Base-by-base conservation (phyloP, 1,284 basidiomycete genomes). In the Cryptococcus jaspeensis region DNA sequence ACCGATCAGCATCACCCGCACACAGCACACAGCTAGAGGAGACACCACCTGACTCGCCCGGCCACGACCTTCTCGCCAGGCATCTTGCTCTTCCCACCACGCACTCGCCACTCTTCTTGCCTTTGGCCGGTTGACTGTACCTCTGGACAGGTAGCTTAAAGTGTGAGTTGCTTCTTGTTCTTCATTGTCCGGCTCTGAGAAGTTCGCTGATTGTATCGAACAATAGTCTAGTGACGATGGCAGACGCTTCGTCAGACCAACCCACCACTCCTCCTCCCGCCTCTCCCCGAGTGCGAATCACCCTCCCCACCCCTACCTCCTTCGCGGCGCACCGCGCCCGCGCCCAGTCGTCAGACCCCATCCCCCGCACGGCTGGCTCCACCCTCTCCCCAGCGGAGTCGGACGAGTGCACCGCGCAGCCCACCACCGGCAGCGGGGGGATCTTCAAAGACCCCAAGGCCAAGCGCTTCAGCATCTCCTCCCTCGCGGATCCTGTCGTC, bases 301-400 rank as follows among this genome's bases (percentile, higher is more conserved):
- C 62, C 16, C 53, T 67, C 9, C 67, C 67, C 28, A 67, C 67
- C 8, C 67, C 67, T 25, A 59, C 63, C 6, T 69, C 67, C 9
- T 69, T 67, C 58, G 56, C 60, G n/a, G 56, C 59, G 5, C 60
- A 62, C 22, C 53, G 60, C 18, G 48, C 48, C 32, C 43, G 53
- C n/a, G 35, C 50, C 28, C 38, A 42, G 40, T 41, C 50, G 28
- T 15, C 39, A n/a, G 39, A 43, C 2, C 20, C 15, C 3, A 13
- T 28, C 25, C 45, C 25, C 23, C 45, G 23, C 28, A 32, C 28
- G 9, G 28, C 28, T 32, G 28, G 4, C 5, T 32, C 28, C 28
- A 32, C 28, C 28, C 28, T 9, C 28, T 32, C 28, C 28, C 28
- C 28, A 32, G 28, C 28, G 9, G 28, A 32, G 28, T 32, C 28